Evolutionary conservation across 2,329 filamentous ascomycete genomes (phyloP).

Genomic region (Anthostomella pinea): DNA sequence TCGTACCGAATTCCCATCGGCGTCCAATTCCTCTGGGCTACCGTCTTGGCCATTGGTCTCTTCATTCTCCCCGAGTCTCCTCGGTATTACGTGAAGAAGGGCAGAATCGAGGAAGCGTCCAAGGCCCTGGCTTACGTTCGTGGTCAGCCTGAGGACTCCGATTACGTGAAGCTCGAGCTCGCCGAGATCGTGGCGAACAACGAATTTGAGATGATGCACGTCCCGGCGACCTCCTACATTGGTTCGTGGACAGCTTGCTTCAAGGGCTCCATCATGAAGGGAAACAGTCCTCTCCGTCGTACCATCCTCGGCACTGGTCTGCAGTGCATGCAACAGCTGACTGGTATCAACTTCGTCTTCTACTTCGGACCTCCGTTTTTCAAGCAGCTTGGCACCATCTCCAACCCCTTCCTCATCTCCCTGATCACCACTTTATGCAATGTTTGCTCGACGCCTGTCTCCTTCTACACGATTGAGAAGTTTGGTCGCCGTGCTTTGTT

Average conservation of each 20-base stretch:
- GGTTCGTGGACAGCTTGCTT: slow-evolving; percentile 59
- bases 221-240: slow-evolving; percentile 56
- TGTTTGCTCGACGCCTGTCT: slow-evolving; percentile 67
- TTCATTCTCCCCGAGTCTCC: slow-evolving; percentile 60
- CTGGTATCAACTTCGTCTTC: slow-evolving; percentile 74
- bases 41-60: slow-evolving; percentile 37
- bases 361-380: slow-evolving; percentile 71
- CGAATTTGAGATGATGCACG: slow-evolving; percentile 62
- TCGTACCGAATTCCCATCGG: slow-evolving; percentile 71
- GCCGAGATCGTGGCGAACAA: slow-evolving; percentile 73
- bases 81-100: slow-evolving; percentile 69
- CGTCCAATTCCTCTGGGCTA: slow-evolving; percentile 58
- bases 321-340: slow-evolving; percentile 33
- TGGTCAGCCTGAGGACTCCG: slow-evolving; percentile 62
- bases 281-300: slow-evolving; percentile 56
- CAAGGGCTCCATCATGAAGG: slow-evolving; percentile 51
- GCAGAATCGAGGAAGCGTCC: slow-evolving; percentile 58
- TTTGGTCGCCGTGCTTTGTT: slow-evolving; percentile 68
- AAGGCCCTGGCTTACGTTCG: slow-evolving; percentile 57
- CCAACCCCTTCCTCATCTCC: slow-evolving; percentile 67
- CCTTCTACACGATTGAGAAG: slow-evolving; percentile 69
- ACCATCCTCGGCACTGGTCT: slow-evolving; percentile 39
- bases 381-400: slow-evolving; percentile 60
- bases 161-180: slow-evolving; percentile 66
- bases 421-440: slow-evolving; percentile 76